Percentiles rank a stretch among this genome's conserved stretches.
Conservation (phyloP, 495 filamentous ascomycete genomes). For the Neohortaea acidophila region DNA sequence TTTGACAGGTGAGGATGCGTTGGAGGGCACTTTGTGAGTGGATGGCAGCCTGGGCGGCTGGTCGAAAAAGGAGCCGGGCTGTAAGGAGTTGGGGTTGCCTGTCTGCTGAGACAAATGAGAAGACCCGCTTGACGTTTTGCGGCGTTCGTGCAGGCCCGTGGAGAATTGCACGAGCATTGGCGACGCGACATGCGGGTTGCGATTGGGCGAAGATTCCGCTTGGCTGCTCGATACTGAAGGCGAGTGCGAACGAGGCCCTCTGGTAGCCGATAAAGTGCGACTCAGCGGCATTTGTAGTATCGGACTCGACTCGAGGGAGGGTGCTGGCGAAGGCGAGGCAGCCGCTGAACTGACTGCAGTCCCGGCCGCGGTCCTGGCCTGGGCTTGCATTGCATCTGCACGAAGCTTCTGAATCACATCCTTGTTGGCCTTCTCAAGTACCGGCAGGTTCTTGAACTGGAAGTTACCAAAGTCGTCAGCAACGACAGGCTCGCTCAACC, state of each 20-base stretch:
- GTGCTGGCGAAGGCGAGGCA: constrained; percentile 35
- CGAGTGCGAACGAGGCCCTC: constrained; percentile 62
- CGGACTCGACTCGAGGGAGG: constrained; percentile 73
- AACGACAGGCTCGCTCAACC: constrained; percentile 77
- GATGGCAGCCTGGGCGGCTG: constrained; percentile 41
- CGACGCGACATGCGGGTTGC: constrained; percentile 84
- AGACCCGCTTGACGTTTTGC: constrained; percentile 75
- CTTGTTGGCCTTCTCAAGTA: constrained; percentile 95
- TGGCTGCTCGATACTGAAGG: constrained; percentile 67
- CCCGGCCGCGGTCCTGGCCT: constrained; percentile 19
- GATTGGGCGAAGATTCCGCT: constrained; percentile 69
- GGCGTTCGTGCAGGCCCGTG: constrained; percentile 56
- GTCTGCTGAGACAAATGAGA: constrained; percentile 72
- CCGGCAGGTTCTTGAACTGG: constrained; percentile 91
- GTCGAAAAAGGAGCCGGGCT: constrained; percentile 62
- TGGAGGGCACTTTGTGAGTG: constrained; percentile 46
- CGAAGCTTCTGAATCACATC: constrained; percentile 93
- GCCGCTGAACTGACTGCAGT: constrained; percentile 15
- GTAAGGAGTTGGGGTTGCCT: constrained; percentile 41
- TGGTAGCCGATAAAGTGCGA: constrained; percentile 63
- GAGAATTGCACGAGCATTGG: constrained; percentile 86
- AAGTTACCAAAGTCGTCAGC: constrained; percentile 93
- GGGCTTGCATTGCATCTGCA: constrained; percentile 49
- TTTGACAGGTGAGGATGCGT: constrained; percentile 67
- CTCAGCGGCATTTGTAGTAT: constrained; percentile 66